Evolutionary conservation across 2,329 filamentous ascomycete species (phyloP), one percentile per base, ranked within the genome.

Genomic region (Trichoderma polysporum): DNA sequence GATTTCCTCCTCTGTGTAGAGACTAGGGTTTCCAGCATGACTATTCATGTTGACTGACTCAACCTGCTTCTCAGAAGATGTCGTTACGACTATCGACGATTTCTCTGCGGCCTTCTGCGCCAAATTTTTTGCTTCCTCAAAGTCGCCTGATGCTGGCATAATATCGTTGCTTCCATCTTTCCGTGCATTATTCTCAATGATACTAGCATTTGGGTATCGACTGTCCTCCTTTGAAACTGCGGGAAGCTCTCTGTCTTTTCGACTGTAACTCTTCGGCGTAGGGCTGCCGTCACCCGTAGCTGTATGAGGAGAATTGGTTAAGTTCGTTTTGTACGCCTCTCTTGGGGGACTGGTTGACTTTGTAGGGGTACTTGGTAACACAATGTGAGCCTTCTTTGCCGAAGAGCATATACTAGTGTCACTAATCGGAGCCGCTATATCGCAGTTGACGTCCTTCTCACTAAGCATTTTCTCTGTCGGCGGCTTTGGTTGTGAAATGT

Each of bases 1-100:
- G 37, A 77, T 76, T 65, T 79, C 69, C 56, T 74, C 68, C 52
- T 73, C 71, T 13, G 77, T 76, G 41, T 77, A 77, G 5, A 66
- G 56, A 45, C 74, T 73, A 19, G 68, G 35, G 19, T 39, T 57
- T 39, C 50, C 47, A 25, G 22, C 19, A 59, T 47, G 25, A 25
- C 29, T 15, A n/a, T 47, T 37, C 17, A 17, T 59, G 17, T 8
- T 31, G n/a, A 35, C 35, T 22, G 47, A 13, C 15, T 17, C 22
- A 19, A 19, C 6, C 3, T 17, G 52, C 35, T 62, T 61, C 27
- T 54, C 63, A 22, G 33, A 33, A 25, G 53, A 17, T 54, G 12
- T 27, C 6, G 17, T 35, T 37, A 22, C 22, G 27, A 39, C 10
- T 47, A 27, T 12, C 19, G 4, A n/a, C 12, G n/a, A n/a, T 45